A percentile compares a stretch with the other conserved stretches of the same genome.
Evolutionary conservation across 2,329 filamentous ascomycete genomes (phyloP).

Genomic region (Penicillium frequentans): DNA sequence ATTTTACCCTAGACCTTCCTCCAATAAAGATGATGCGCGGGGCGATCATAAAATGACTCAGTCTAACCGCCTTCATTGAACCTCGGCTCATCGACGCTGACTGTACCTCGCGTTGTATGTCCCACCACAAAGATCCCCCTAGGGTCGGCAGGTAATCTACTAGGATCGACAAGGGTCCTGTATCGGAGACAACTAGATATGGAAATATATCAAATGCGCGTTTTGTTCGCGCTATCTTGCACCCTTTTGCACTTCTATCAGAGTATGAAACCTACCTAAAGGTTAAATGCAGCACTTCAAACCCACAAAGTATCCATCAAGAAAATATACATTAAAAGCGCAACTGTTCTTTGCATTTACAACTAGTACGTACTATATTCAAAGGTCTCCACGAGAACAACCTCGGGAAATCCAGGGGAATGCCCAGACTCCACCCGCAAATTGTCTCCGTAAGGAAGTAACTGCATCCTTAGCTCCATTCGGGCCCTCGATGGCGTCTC

Average conservation of each 20-base stretch:
- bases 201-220: neutral
- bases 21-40: slow-evolving; percentile 7
- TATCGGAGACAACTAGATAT: neutral
- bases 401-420: slow-evolving; percentile 31
- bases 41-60: slow-evolving; percentile 15
- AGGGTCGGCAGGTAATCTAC: neutral
- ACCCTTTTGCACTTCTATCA: neutral
- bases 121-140: neutral
- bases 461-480: neutral
- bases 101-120: slow-evolving; percentile 1
- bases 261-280: neutral
- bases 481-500: slow-evolving; percentile 6
- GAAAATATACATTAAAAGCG: neutral
- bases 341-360: neutral
- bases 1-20: neutral
- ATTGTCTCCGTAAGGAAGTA: neutral
- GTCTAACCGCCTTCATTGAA: slow-evolving; percentile 18
- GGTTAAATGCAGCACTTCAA: neutral
- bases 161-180: neutral
- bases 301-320: neutral
- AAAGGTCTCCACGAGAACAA: slow-evolving; percentile 24
- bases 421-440: slow-evolving; percentile 4
- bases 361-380: neutral
- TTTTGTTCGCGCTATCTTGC: neutral
- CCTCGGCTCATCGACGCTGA: slow-evolving; percentile 21